phyloP scores from a whole-genome alignment of 768 basidiomycete genomes.

The Paxillus ammoniavirescens region DNA sequence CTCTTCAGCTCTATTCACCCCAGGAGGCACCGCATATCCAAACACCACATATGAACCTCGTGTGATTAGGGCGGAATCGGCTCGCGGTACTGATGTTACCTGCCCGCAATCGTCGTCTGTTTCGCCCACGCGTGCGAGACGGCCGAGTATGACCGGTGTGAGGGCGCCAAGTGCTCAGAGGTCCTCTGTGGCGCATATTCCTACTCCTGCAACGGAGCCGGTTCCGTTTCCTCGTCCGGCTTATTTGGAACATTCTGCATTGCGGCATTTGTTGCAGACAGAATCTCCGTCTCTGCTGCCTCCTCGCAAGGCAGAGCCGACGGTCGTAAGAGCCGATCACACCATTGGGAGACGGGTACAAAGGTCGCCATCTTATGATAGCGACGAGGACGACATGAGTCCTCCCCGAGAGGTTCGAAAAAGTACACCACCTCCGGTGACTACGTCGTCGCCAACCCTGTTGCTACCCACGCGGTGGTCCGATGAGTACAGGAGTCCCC shows the following conservation, averaged over 20 bases:
- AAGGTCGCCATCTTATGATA: constrained; percentile 50
- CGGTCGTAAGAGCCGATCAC: constrained; percentile 19
- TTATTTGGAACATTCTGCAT: constrained; percentile 74
- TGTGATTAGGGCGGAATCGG: constrained; percentile 57
- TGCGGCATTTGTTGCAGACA: constrained; percentile 68
- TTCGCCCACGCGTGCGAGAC: constrained; percentile 48
- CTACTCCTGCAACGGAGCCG: constrained; percentile 28
- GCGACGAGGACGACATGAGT: constrained; percentile 65
- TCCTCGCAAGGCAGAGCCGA: constrained; percentile 37
- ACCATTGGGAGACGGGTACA: constrained; percentile 18
- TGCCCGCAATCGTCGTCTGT: constrained; percentile 39
- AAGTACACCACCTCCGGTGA: constrained; percentile 19
- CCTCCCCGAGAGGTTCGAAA: constrained; percentile 43
- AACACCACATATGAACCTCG: constrained; percentile 57
- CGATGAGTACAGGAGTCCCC: constrained; percentile 58
- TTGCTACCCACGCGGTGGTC: constrained; percentile 78
- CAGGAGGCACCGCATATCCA: constrained; percentile 31
- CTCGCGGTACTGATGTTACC: constrained; percentile 40
- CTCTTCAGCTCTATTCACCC: constrained; percentile 30
- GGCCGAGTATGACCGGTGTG: constrained; percentile 39
- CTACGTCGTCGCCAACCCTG: constrained; percentile 39
- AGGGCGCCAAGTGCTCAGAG: constrained; percentile 22
- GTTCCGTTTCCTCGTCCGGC: constrained; percentile 60
- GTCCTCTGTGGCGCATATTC: constrained; percentile 29
- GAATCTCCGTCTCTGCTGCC: constrained; percentile 38